Base-by-base conservation (phyloP, 768 basidiomycete genomes). In the Termitomyces sp. region DNA sequence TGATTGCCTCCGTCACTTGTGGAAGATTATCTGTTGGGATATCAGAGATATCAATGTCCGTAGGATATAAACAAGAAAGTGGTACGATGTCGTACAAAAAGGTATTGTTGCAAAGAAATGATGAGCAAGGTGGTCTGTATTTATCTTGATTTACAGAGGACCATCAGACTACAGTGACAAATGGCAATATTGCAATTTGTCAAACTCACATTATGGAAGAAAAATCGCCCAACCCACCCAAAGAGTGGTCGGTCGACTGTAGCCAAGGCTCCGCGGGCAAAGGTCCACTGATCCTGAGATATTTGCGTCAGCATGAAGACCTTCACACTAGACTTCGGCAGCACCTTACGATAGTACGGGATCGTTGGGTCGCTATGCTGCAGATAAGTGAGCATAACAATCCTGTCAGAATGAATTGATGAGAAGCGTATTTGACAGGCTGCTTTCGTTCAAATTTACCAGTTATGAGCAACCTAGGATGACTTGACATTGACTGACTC, bases 321-420 rank as follows among this genome's bases (percentile, higher is more conserved):
- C 34, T 9, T 48, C 43, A 12, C 25, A 4, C 40, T 14, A 17
- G 9, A 15, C 47, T 37, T 20, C 42, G 6, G 32, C 42, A 36
- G 37, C 65, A 75, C 76, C 71, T 74, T 73, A 48, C 85, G 81
- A 69, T 85, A 87, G 63, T 86, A 85, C 0, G 86, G 85, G 34
- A 86, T 77, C 0, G 76, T 79, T 5, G 83, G 81, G 66, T 85
- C 84, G 56, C 83, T 84, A 65, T 87, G 86, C 49, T 86, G 86
- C 12, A 87, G 74, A 66, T 84, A 85, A 1, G 84, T 84, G 65
- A 85, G 80, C 74, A 81, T 82, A 55, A 86, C 82, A 66, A 87
- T 83, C 84, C 84, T 81, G 52, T 55, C 38, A 42, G 8, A 40
- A 53, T 31, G 29, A 17, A 15, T 29, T 36, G 10, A 36, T 59